Percentiles rank a stretch among this genome's conserved stretches.
phyloP scores from a whole-genome alignment of 495 filamentous ascomycete genomes.

The Chlorociboria aeruginascens region DNA sequence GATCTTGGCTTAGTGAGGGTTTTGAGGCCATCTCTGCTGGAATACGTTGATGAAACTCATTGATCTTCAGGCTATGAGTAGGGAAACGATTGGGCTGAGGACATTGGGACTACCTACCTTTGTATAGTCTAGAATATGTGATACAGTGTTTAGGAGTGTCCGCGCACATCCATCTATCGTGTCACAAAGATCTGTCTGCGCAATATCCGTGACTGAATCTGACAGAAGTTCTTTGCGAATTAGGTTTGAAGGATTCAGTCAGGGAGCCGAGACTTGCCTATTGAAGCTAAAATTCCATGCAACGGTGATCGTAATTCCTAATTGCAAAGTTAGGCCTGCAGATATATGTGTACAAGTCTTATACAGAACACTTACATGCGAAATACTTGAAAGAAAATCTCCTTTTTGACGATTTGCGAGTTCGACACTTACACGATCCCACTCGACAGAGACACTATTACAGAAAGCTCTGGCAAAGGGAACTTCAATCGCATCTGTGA shows the following conservation, averaged over 20 bases:
- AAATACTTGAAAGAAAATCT: constrained; percentile 22
- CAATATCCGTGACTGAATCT: background rate
- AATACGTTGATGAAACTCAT: background rate
- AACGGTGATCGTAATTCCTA: constrained; percentile 59
- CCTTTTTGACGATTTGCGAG: constrained; percentile 26
- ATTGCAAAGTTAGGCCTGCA: constrained; percentile 1
- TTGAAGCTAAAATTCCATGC: constrained; percentile 34
- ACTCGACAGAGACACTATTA: constrained; percentile 43
- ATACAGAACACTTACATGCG: constrained; percentile 18
- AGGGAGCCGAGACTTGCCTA: constrained; percentile 1
- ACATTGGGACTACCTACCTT: constrained; percentile 27
- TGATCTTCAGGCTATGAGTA: background rate
- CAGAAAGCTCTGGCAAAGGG: constrained; percentile 36
- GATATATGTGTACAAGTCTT: too few species aligned
- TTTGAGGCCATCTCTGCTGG: background rate
- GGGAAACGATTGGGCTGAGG: background rate
- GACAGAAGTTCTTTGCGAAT: background rate
- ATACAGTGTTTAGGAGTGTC: constrained; percentile 65
- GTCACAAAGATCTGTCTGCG: constrained; percentile 21
- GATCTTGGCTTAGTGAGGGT: background rate
- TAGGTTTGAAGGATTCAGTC: background rate
- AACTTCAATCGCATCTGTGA: constrained; percentile 29
- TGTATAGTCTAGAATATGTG: constrained; percentile 53
- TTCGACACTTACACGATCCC: constrained; percentile 32
- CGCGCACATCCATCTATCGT: constrained; percentile 61